These are phyloP conservation scores for Candida jianshihensis DNA, from an alignment of 805 yeast genomes.

Conservation along the genomic window DNA sequence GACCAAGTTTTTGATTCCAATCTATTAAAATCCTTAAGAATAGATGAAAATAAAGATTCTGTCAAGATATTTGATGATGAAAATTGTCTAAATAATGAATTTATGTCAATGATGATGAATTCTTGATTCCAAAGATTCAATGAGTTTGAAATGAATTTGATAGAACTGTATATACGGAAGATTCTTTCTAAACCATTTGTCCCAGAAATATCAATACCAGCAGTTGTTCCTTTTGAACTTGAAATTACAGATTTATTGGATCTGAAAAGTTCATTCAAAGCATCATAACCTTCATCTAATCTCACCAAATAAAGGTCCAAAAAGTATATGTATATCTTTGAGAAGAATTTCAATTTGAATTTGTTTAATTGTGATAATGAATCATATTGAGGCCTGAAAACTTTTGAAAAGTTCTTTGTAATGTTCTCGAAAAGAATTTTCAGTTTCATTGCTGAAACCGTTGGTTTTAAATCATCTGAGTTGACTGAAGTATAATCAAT, in stretches of 20 bases:
- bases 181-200: conserved; percentile 22
- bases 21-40: conserved; percentile 21
- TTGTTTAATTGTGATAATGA: conserved; percentile 33
- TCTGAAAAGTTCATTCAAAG: conserved; percentile 19
- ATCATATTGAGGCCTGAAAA: conserved; percentile 21
- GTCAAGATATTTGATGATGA: conserved; percentile 11
- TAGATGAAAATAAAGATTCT: conserved; percentile 24
- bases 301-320: conserved; percentile 31
- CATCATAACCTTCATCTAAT: conserved; percentile 23
- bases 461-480: conserved; percentile 25
- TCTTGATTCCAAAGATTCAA: conserved; percentile 21
- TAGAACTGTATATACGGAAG: conserved; percentile 21
- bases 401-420: conserved; percentile 30
- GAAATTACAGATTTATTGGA: neutral
- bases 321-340: conserved; percentile 35
- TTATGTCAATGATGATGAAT: conserved; percentile 20
- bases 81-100: conserved; percentile 15
- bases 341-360: conserved; percentile 40
- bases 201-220: conserved; percentile 18
- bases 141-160: conserved; percentile 14
- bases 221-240: neutral
- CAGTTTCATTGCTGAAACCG: conserved; percentile 37
- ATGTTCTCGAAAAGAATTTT: conserved; percentile 38
- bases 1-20: conserved; percentile 24
- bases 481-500: conserved; percentile 37